phyloP scores from a whole-genome alignment of 805 yeast genomes.

The Ogataea nonfermentans region DNA sequence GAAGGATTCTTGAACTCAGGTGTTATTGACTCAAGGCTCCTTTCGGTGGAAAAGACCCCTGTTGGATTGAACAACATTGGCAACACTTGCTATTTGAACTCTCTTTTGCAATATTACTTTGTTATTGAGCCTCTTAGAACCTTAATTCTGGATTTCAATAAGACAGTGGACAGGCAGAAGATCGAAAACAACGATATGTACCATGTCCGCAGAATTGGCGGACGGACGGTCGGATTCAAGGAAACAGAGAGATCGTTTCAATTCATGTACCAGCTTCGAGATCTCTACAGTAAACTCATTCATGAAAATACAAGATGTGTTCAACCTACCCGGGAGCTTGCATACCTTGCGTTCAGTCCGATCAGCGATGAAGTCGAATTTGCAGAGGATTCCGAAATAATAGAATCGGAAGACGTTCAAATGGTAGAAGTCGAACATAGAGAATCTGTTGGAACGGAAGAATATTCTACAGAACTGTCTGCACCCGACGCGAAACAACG shows the following conservation, averaged over 20 bases:
- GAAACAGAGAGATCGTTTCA: slow-evolving; percentile 83
- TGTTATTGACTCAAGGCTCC: slow-evolving; percentile 51
- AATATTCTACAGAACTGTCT: no score
- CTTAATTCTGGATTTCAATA: slow-evolving; percentile 56
- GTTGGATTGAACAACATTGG: slow-evolving; percentile 94
- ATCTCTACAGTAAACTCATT: slow-evolving; percentile 68
- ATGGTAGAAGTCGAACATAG: not conserved
- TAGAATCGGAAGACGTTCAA: not conserved
- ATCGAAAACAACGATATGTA: slow-evolving; percentile 35
- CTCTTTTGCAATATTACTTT: slow-evolving; percentile 86
- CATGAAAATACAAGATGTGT: slow-evolving; percentile 61
- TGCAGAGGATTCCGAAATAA: slow-evolving; percentile 25
- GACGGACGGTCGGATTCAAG: slow-evolving; percentile 70
- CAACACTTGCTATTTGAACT: slow-evolving; percentile 91
- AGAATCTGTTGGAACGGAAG: no score
- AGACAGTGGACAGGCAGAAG: slow-evolving; percentile 24
- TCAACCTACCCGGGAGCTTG: slow-evolving; percentile 79
- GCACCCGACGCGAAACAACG: not conserved
- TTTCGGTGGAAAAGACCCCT: slow-evolving; percentile 75
- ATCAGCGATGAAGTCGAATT: slow-evolving; percentile 65
- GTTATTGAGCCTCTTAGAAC: slow-evolving; percentile 79
- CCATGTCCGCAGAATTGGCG: slow-evolving; percentile 73
- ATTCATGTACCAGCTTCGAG: slow-evolving; percentile 70
- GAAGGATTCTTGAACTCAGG: slow-evolving; percentile 60
- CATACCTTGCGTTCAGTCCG: slow-evolving; percentile 82